Percentiles rank a stretch among this genome's conserved stretches.
Evolutionary conservation across 768 basidiomycete species (phyloP).

Genomic region (Stropharia rugosoannulata): DNA sequence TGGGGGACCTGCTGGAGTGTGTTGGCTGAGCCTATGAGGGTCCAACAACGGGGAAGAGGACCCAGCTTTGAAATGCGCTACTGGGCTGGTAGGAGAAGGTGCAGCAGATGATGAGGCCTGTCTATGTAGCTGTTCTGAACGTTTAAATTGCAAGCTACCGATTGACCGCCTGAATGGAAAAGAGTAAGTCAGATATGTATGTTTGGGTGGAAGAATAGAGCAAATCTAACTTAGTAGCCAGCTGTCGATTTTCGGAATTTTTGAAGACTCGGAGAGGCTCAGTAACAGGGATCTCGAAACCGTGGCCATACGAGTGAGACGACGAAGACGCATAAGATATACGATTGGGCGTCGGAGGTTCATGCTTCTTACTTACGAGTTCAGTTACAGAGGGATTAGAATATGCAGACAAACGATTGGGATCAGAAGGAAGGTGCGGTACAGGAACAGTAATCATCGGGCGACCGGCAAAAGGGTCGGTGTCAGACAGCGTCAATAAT

Average conservation of each 20-base stretch:
- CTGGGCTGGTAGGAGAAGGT: constrained; percentile 5
- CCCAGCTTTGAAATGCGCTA: constrained; percentile 19
- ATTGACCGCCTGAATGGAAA: constrained; percentile 25
- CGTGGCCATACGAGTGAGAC: constrained; percentile 45
- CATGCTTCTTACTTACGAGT: constrained; percentile 36
- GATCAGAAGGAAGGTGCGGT: constrained; percentile 40
- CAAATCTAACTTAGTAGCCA: constrained; percentile 20
- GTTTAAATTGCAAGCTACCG: constrained; percentile 23
- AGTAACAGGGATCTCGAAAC: constrained; percentile 23
- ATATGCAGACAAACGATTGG: constrained; percentile 50
- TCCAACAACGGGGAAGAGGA: constrained; percentile 31
- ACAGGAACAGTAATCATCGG: constrained; percentile 32
- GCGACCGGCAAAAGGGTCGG: constrained; percentile 62
- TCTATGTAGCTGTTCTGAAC: constrained; percentile 17
- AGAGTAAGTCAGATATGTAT: background rate
- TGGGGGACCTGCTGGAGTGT: constrained; percentile 25
- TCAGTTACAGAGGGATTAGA: constrained; percentile 52
- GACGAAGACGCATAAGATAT: constrained; percentile 60
- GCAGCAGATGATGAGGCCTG: constrained; percentile 13
- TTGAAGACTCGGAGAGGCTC: constrained; percentile 6
- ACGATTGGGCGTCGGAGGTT: constrained; percentile 38
- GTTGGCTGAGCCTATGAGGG: constrained; percentile 25
- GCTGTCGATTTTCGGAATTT: constrained; percentile 15
- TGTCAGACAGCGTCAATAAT: constrained; percentile 59
- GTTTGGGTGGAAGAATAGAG: background rate